Evolutionary conservation across 1,284 basidiomycete species (phyloP), one percentile per base, ranked within the genome.

Genomic region (Trametes sp.): DNA sequence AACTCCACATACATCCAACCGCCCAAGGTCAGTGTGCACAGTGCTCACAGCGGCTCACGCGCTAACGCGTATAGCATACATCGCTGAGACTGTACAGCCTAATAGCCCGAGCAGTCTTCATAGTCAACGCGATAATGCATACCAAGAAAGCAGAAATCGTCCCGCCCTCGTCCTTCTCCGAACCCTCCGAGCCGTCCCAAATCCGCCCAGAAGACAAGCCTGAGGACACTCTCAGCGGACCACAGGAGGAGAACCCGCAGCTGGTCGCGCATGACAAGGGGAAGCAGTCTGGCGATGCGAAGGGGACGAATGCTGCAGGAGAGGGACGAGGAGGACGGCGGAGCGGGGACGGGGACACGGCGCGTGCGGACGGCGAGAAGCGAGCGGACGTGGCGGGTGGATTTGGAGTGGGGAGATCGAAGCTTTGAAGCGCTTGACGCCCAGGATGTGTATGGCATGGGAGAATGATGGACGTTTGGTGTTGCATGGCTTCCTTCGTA

Each of bases 191-290:
- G 68, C 76, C 75, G 19, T 74, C 75, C 14, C 52, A 71, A 42
- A 35, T 69, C 26, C 59, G 44, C 33, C 76, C 75, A 2, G 72
- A 68, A 53, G 72, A 77, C 59, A 71, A 71, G 55, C 67, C 73
- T 5, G 61, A 67, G 45, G 54, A 63, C 31, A 71, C 74, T 65
- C 59, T 74, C 52, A 68, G 69, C 10, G 58, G 62, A 13, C 56
- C 60, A 61, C 73, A 76, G 67, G 75, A 73, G 66, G 76, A 77
- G 73, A 76, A 78, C 65, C 74, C 76, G 35, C 76, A 77, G 69
- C 60, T 73, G 28, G 57, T 73, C 21, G 69, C 70, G 60, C 71
- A 71, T 54, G 26, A 38, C 7, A 58, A 41, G 38, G 72, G 70
- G 7, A 49, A 45, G 44, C 70, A 73, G 65, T 62, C 66, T 8